Evolutionary conservation across 352 stramenopile species (phyloP).

Genomic region (Phytopythium boreale): DNA sequence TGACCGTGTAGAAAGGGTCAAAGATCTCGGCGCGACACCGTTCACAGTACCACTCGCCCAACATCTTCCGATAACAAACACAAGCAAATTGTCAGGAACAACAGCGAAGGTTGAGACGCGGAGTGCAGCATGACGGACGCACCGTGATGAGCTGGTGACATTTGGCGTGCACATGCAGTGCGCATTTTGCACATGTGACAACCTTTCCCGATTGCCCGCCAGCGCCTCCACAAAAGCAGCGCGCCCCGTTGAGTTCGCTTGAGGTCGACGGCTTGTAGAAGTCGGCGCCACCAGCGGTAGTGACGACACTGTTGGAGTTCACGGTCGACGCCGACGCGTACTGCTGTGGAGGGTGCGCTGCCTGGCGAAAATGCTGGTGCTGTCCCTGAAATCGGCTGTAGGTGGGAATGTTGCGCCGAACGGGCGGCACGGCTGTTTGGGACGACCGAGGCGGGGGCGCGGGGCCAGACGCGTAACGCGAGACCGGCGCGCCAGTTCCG

Average conservation of each 20-base stretch:
- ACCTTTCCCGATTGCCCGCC: constrained; percentile 28
- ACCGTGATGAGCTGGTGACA: constrained; percentile 72
- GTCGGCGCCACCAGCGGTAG: constrained; percentile 26
- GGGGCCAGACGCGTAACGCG: constrained; percentile 1
- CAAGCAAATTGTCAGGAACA: constrained; percentile 2
- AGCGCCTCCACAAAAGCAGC: constrained; percentile 54
- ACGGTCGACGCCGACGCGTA: not conserved
- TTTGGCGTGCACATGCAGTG: constrained; percentile 66
- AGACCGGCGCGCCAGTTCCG: not conserved
- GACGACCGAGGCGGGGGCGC: no score
- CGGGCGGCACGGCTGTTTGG: not conserved
- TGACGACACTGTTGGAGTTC: constrained; percentile 9
- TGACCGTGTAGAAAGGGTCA: constrained; percentile 68
- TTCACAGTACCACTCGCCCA: constrained; percentile 73
- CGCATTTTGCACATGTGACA: constrained; percentile 50
- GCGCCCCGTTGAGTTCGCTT: constrained; percentile 31
- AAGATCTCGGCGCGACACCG: constrained; percentile 59
- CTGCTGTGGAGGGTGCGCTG: not conserved
- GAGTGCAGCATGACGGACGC: not conserved
- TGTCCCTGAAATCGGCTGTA: not conserved
- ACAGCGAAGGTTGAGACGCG: not conserved
- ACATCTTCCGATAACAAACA: constrained; percentile 16
- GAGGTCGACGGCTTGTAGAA: constrained; percentile 29
- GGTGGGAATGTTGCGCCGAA: not conserved
- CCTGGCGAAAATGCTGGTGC: not conserved